phyloP scores from a whole-genome alignment of 2,329 filamentous ascomycete species.

The Trichoderma polysporum region DNA sequence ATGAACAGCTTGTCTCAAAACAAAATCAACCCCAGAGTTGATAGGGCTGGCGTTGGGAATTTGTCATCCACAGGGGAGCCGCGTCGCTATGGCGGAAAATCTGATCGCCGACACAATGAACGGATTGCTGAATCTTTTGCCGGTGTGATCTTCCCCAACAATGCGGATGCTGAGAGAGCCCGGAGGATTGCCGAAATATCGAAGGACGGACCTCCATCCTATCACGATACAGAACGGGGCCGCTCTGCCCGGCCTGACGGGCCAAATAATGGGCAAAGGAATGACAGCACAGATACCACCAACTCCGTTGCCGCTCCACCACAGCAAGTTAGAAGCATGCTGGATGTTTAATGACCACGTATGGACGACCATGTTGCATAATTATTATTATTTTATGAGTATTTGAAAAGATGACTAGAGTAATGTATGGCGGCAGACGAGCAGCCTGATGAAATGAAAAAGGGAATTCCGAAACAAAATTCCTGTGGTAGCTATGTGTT shows the following conservation, averaged over 20 bases:
- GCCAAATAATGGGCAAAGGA: slow-evolving; percentile 39
- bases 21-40: slow-evolving; percentile 32
- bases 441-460: not conserved
- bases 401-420: not conserved
- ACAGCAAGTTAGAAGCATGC: slow-evolving; percentile 58
- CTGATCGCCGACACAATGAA: slow-evolving; percentile 46
- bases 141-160: slow-evolving; percentile 50
- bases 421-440: not conserved
- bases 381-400: not conserved
- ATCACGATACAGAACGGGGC: slow-evolving; percentile 32
- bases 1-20: slow-evolving; percentile 34
- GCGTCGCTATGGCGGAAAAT: slow-evolving; percentile 42
- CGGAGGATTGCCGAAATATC: slow-evolving; percentile 42
- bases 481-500: not conserved
- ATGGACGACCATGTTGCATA: not conserved
- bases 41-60: slow-evolving; percentile 33
- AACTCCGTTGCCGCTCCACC: slow-evolving; percentile 48
- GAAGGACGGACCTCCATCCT: slow-evolving; percentile 47
- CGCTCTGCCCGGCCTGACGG: slow-evolving; percentile 28
- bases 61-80: slow-evolving; percentile 29
- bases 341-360: slow-evolving; percentile 47
- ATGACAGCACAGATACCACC: slow-evolving; percentile 47
- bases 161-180: slow-evolving; percentile 32
- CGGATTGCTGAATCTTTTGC: slow-evolving; percentile 45
- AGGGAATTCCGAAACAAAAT: not conserved